A percentile compares a stretch with the other conserved stretches of the same genome.
Conservation (phyloP, 768 basidiomycete species). For the Collybia mongolica region DNA sequence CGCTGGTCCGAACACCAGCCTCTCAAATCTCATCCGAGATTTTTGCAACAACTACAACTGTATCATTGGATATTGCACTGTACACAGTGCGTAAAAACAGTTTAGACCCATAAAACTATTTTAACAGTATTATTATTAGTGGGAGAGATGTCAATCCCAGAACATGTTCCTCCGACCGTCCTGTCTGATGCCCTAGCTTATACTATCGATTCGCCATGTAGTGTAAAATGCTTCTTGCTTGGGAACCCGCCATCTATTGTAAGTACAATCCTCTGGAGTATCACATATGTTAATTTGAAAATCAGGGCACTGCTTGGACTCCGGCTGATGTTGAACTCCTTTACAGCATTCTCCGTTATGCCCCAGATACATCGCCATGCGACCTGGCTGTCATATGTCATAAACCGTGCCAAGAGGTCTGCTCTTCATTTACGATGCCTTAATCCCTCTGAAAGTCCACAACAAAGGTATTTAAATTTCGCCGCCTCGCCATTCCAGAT, state of each 20-base stretch:
- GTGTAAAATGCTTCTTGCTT: slow-evolving; percentile 30
- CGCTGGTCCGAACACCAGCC: slow-evolving; percentile 12
- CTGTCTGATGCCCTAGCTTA: slow-evolving; percentile 16
- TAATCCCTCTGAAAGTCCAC: neutral
- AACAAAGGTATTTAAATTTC: slow-evolving; percentile 24
- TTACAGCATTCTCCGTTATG: slow-evolving; percentile 35
- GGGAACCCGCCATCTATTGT: slow-evolving; percentile 11
- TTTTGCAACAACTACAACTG: slow-evolving; percentile 59
- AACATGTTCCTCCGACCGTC: slow-evolving; percentile 19
- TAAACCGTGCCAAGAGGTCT: slow-evolving; percentile 58
- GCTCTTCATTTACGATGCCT: neutral
- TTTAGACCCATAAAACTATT: too few species aligned
- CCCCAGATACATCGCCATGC: slow-evolving; percentile 49
- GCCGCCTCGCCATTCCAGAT: slow-evolving; percentile 19
- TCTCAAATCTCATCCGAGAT: slow-evolving; percentile 33
- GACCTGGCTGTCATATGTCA: slow-evolving; percentile 52
- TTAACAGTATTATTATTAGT: slow-evolving; percentile 11
- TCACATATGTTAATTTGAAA: neutral
- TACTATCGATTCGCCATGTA: slow-evolving; percentile 22
- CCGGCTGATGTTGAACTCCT: slow-evolving; percentile 37
- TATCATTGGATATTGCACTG: slow-evolving; percentile 44
- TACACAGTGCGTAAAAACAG: slow-evolving; percentile 38
- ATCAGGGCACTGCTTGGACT: slow-evolving; percentile 34
- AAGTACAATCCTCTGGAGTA: slow-evolving; percentile 4
- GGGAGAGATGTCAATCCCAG: slow-evolving; percentile 27